Evolutionary conservation across 2,329 filamentous ascomycete genomes (phyloP), one percentile per base, ranked within the genome.

Genomic region (Paracamarosporium sp.): DNA sequence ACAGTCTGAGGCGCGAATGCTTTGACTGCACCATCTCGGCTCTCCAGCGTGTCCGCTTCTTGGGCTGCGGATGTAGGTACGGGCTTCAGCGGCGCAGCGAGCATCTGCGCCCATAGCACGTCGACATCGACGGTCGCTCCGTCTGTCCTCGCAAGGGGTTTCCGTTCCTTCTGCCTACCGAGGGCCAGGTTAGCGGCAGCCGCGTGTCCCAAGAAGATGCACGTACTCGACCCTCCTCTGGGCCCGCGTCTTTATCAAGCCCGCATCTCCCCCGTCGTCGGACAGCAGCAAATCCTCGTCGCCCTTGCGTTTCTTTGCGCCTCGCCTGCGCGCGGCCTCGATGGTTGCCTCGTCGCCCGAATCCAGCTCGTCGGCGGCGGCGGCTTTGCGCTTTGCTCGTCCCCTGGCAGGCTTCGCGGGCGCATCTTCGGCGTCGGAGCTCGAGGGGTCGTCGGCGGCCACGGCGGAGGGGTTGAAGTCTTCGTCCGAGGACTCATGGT

Each of bases 261-360:
- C 86, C 9, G 87, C 87, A 53, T 79, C 77, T 8, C 76, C 78
- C 53, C 86, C 85, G 30, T 83, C 84, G 17, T 76, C 72, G 7
- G 67, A 71, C 12, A 73, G 55, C 12, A 74, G 41, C 8, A 67
- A 36, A 22, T 69, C 67, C 15, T 64, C 66, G 1, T 63, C 62
- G 1, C 62, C 57, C 41, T 71, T 69, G 41, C 65, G 62, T 64
- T 78, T 80, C 67, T 80, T 83, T 40, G 74, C 75, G 36, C 64
- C 68, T 69, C 83, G 88, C 67, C 83, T 85, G 17, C 84, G 67
- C 4, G 76, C 87, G 62, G 83, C 87, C 44, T 84, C 79, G 64
- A 92, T 88, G 53, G 90, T 84, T 0, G 84, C 83, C 68, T 92
- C 89, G 67, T 92, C 89, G n/a, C 89, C 89, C 0, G 89, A 91